Percentiles rank a stretch among this genome's conserved stretches.
phyloP scores from a whole-genome alignment of 495 filamentous ascomycete species.

The Pyronema domesticum region DNA sequence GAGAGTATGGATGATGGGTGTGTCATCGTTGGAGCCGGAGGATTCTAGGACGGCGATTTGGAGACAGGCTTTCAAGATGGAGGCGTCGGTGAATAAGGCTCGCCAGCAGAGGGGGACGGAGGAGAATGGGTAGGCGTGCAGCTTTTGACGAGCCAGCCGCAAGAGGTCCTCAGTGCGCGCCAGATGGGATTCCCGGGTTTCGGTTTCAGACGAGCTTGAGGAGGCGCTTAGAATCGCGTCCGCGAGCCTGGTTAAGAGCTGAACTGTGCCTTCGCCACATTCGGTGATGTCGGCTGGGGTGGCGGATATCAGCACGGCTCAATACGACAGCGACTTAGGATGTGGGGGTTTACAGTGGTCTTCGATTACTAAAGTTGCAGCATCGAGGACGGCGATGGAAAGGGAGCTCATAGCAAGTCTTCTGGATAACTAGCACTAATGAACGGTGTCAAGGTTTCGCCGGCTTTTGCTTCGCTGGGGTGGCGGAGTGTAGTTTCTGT shows the following conservation, averaged over 20 bases:
- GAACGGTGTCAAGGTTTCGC: no score
- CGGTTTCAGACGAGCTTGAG: background rate
- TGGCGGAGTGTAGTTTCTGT: no score
- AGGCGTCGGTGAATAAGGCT: constrained; percentile 60
- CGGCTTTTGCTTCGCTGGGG: no score
- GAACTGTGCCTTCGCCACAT: background rate
- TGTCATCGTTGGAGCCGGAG: constrained; percentile 8
- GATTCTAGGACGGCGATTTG: background rate
- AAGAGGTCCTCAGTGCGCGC: constrained; percentile 14
- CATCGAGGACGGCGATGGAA: background rate
- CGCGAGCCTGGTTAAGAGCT: background rate
- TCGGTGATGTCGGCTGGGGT: background rate
- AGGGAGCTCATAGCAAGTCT: background rate
- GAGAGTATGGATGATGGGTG: constrained; percentile 41
- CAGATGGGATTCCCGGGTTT: no score
- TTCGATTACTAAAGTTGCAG: background rate
- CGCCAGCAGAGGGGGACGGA: constrained; percentile 61
- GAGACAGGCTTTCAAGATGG: constrained; percentile 41
- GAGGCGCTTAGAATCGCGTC: background rate
- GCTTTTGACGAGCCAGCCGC: constrained; percentile 34
- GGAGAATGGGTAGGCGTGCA: constrained; percentile 60
- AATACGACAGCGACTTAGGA: background rate
- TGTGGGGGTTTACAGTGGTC: background rate
- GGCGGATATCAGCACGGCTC: background rate
- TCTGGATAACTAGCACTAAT: no score